These are phyloP conservation scores for Ramaria sp. DNA, from an alignment of 768 basidiomycete genomes.

Conservation along the genomic window DNA sequence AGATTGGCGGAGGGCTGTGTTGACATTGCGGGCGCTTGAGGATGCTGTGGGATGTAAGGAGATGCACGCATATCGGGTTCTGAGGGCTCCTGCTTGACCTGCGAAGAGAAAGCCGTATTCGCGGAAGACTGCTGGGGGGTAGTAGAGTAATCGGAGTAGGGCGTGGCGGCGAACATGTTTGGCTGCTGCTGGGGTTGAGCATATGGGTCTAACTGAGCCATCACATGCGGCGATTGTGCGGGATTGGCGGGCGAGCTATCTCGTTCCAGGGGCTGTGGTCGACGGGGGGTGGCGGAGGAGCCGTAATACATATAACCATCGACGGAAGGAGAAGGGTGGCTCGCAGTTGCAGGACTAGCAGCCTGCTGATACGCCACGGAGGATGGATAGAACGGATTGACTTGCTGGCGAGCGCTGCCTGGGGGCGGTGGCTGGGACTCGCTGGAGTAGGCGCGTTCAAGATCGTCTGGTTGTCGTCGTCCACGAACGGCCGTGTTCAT, in stretches of 20 bases:
- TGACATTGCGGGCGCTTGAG: background rate
- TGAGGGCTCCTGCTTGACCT: constrained; percentile 2
- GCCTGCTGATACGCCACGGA: constrained; percentile 31
- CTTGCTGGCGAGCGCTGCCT: background rate
- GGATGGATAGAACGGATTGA: constrained; percentile 12
- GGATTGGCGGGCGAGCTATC: background rate
- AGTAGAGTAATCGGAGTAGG: constrained; percentile 2
- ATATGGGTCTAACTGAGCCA: constrained; percentile 10
- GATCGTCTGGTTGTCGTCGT: constrained; percentile 10
- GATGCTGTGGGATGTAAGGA: constrained; percentile 46
- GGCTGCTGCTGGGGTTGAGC: background rate
- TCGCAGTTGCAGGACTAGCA: constrained; percentile 42
- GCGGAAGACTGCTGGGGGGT: background rate
- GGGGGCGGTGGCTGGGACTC: constrained; percentile 5
- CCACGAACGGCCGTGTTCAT: constrained; percentile 16
- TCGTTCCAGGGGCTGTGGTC: background rate
- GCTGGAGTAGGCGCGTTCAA: constrained; percentile 12
- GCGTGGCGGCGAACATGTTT: background rate
- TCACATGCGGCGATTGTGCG: constrained; percentile 15
- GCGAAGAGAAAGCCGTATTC: background rate
- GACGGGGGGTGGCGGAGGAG: background rate
- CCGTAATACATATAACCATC: constrained; percentile 14
- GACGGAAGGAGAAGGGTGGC: constrained; percentile 38
- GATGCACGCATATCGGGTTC: constrained; percentile 20
- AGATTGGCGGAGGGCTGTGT: constrained; percentile 3